Conservation (phyloP, 2,329 filamentous ascomycete species). For the Lecanicillium sp. region DNA sequence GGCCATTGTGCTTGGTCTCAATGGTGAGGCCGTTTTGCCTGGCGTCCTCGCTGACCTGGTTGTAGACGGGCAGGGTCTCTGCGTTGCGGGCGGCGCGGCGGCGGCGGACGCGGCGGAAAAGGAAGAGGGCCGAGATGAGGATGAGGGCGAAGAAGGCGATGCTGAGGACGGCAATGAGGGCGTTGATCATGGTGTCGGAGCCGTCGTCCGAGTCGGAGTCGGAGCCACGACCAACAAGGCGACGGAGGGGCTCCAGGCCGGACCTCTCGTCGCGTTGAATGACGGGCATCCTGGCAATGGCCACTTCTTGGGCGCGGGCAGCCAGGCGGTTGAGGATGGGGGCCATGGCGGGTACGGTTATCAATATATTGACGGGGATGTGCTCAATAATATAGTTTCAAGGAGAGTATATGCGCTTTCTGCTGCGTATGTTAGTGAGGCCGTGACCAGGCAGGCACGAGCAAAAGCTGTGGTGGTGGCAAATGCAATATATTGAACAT, state of each 20-base stretch:
- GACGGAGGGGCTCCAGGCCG: conserved; percentile 7
- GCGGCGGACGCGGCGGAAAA: conserved; percentile 59
- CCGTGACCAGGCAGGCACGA: background rate
- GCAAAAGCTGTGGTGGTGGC: background rate
- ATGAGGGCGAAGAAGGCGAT: conserved; percentile 67
- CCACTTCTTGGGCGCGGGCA: background rate
- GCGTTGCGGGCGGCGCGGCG: conserved; percentile 35
- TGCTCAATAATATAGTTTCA: conserved; percentile 11
- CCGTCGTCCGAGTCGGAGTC: conserved; percentile 35
- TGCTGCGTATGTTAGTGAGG: too few relatives aligned
- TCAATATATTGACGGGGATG: conserved; percentile 11
- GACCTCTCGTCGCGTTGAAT: conserved; percentile 6
- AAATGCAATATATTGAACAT: conserved; percentile 5
- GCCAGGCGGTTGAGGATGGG: conserved; percentile 4
- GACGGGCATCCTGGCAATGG: conserved; percentile 5
- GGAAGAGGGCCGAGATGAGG: conserved; percentile 59
- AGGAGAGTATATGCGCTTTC: conserved; percentile 18
- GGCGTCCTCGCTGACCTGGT: conserved; percentile 47
- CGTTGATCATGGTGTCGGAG: conserved; percentile 59
- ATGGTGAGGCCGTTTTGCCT: conserved; percentile 51
- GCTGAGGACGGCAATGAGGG: conserved; percentile 72
- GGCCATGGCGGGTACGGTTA: conserved; percentile 7
- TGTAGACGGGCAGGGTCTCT: conserved; percentile 61
- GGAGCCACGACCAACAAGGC: conserved; percentile 6
- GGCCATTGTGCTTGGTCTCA: conserved; percentile 46